Conservation (phyloP, 2,329 filamentous ascomycete genomes). For the Raffaelea ambrosiae region DNA sequence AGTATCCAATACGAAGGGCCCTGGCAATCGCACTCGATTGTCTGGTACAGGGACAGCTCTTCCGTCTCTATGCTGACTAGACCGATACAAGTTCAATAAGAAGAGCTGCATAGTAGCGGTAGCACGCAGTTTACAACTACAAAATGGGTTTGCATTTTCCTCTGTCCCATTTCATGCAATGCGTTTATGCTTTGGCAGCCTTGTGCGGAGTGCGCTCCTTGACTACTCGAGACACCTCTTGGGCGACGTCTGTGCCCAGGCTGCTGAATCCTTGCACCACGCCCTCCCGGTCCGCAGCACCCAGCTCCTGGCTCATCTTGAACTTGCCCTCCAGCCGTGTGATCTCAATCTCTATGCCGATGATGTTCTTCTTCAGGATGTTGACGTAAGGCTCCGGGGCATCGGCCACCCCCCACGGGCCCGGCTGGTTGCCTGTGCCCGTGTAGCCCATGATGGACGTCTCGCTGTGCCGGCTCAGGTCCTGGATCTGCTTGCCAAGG, state of each 20-base stretch:
- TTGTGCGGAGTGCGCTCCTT: no score
- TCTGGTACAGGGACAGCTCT: no score
- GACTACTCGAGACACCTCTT: no score
- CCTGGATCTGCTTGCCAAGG: constrained; percentile 41
- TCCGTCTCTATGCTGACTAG: no score
- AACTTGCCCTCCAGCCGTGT: constrained; percentile 50
- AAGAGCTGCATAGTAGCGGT: no score
- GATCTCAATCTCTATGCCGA: constrained; percentile 52
- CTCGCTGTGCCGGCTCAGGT: constrained; percentile 41
- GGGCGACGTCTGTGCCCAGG: constrained; percentile 18
- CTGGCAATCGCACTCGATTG: no score
- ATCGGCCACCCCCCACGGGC: constrained; percentile 48
- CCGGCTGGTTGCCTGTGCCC: constrained; percentile 20
- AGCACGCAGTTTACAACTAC: no score
- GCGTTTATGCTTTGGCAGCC: no score
- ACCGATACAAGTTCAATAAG: no score
- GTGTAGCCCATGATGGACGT: constrained; percentile 47
- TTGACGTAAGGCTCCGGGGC: constrained; percentile 48
- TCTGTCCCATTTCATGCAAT: no score
- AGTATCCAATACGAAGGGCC: no score
- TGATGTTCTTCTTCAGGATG: constrained; percentile 48
- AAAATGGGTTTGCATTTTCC: no score
- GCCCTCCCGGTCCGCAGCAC: constrained; percentile 42
- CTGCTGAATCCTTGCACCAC: constrained; percentile 46
- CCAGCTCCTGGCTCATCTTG: constrained; percentile 59